Evolutionary conservation across 768 basidiomycete species (phyloP).

Genomic region (Trametes cinnabarina): DNA sequence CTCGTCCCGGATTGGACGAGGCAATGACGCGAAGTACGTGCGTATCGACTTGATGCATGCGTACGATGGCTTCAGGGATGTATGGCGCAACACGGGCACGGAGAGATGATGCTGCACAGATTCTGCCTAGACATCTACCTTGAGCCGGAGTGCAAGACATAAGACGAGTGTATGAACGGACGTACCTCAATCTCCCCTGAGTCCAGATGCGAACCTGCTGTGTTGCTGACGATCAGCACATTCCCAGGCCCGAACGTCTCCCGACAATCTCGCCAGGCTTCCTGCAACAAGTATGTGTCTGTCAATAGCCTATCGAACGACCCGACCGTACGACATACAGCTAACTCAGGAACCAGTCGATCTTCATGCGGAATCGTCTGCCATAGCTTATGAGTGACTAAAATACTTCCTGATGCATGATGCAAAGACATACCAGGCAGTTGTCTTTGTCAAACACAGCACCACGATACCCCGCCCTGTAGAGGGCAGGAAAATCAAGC

Average conservation of each 20-base stretch:
- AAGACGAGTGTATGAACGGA: neutral
- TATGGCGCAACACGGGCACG: conserved; percentile 81
- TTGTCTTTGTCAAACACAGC: conserved; percentile 98
- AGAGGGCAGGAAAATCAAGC: conserved; percentile 72
- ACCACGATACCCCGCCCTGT: conserved; percentile 77
- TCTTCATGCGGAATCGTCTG: conserved; percentile 85
- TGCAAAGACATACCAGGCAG: conserved; percentile 64
- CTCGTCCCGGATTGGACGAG: conserved; percentile 52
- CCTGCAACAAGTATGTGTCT: conserved; percentile 35
- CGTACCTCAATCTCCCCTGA: conserved; percentile 75
- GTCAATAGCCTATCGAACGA: neutral
- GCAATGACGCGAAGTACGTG: conserved; percentile 67
- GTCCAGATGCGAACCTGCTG: conserved; percentile 80
- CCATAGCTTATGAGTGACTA: neutral
- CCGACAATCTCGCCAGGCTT: conserved; percentile 73
- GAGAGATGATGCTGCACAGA: conserved; percentile 74
- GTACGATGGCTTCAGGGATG: conserved; percentile 74
- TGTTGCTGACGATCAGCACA: conserved; percentile 91
- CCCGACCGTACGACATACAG: conserved; percentile 19
- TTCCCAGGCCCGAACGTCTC: conserved; percentile 72
- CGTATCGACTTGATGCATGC: conserved; percentile 71
- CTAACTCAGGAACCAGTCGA: conserved; percentile 68
- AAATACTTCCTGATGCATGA: neutral
- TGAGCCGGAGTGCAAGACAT: neutral
- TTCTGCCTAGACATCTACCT: conserved; percentile 62